A percentile compares a stretch with the other conserved stretches of the same genome.
These are phyloP conservation scores for Ceratocystis alfenasii DNA, from an alignment of 2,329 filamentous ascomycete genomes.

Conservation along the genomic window DNA sequence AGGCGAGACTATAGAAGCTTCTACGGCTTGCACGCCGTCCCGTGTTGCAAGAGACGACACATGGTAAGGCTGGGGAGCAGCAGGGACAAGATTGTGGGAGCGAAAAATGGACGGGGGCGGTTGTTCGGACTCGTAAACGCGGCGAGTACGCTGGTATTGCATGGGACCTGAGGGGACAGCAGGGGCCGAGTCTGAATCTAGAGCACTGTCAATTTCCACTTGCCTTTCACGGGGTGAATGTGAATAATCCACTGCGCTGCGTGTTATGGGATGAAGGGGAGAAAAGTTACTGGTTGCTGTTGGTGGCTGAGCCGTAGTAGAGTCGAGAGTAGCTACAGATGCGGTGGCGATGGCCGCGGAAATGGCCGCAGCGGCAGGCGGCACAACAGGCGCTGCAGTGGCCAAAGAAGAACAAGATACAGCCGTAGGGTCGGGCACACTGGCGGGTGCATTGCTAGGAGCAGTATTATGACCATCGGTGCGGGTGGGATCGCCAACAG, in stretches of 20 bases:
- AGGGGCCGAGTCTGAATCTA: slow-evolving; percentile 2
- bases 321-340: slow-evolving; percentile 16
- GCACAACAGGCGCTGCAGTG: not conserved
- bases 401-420: no score
- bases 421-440: no score
- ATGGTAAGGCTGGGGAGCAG: slow-evolving; percentile 65
- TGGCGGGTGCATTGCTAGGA: not conserved
- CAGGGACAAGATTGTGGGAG: slow-evolving; percentile 59
- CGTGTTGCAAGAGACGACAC: slow-evolving; percentile 43
- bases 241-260: slow-evolving; percentile 1
- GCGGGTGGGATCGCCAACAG: slow-evolving; percentile 18
- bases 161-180: slow-evolving; percentile 4
- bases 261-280: slow-evolving; percentile 15
- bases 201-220: slow-evolving; percentile 20
- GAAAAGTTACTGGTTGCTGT: slow-evolving; percentile 20
- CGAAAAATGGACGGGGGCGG: slow-evolving; percentile 51
- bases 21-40: slow-evolving; percentile 12
- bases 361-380: not conserved
- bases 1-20: slow-evolving; percentile 11
- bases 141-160: slow-evolving; percentile 15
- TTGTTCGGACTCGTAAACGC: slow-evolving; percentile 19
- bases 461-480: not conserved
- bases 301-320: slow-evolving; percentile 14
- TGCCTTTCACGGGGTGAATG: slow-evolving; percentile 5
- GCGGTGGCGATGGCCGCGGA: slow-evolving; percentile 4